A percentile compares a stretch with the other conserved stretches of the same genome.
Conservation (phyloP, 176 grass and related monocot genomes). For the Lolium rigidum region DNA sequence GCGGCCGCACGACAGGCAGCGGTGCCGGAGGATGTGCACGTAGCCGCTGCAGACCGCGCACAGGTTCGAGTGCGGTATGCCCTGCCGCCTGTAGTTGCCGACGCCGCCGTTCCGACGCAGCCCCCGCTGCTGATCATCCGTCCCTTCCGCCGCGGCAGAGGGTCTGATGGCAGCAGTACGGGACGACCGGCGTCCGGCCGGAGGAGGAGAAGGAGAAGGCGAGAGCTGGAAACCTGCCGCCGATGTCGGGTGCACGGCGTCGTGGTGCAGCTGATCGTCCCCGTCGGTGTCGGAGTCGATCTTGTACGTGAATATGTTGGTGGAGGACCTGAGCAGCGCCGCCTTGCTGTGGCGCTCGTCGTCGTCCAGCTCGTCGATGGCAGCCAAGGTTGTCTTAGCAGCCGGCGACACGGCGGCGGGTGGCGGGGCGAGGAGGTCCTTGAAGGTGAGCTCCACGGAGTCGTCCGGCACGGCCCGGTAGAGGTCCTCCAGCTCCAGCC, state of each 20-base stretch:
- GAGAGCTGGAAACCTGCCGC: conserved; percentile 14
- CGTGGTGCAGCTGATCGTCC: background rate
- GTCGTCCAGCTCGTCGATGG: background rate
- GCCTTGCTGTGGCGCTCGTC: background rate
- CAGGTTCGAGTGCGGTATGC: conserved; percentile 72
- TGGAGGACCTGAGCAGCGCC: conserved; percentile 41
- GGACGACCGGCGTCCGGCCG: background rate
- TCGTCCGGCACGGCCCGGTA: conserved; percentile 66
- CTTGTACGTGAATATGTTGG: conserved; percentile 63
- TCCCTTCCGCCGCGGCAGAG: background rate
- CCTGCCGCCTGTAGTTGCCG: conserved; percentile 29
- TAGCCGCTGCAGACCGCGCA: conserved; percentile 58
- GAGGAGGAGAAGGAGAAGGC: background rate
- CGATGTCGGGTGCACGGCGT: background rate
- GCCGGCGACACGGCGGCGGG: background rate
- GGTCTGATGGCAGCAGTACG: background rate
- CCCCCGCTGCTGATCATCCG: too few species aligned
- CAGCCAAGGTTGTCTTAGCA: background rate
- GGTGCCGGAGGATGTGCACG: conserved; percentile 61
- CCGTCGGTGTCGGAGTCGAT: background rate
- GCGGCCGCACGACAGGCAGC: conserved; percentile 73
- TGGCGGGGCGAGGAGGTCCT: conserved; percentile 42
- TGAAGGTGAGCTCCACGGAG: conserved; percentile 76
- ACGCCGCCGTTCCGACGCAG: background rate
- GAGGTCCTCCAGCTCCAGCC: conserved; percentile 68